phyloP scores from a whole-genome alignment of 2,329 filamentous ascomycete species.

The Fusarium equiseti region DNA sequence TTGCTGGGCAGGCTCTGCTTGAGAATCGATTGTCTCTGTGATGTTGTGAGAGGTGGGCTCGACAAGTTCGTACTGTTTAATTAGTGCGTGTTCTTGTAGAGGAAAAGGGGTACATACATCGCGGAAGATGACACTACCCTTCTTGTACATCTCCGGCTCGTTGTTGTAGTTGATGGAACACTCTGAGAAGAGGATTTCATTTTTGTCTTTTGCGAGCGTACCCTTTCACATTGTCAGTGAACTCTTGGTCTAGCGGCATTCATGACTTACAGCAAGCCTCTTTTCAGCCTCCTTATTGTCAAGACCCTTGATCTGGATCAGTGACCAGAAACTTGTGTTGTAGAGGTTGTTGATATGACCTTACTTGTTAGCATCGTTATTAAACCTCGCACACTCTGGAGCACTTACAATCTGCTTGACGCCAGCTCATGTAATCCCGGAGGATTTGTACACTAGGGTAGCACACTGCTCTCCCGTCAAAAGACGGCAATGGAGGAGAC shows the following conservation, averaged over 20 bases:
- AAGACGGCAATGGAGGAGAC: constrained; percentile 82
- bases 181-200: constrained; percentile 90
- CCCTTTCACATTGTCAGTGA: constrained; percentile 65
- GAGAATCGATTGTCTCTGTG: constrained; percentile 59
- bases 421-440: constrained; percentile 95
- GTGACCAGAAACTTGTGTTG: constrained; percentile 95
- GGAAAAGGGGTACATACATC: constrained; percentile 66
- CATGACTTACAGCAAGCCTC: constrained; percentile 73
- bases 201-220: constrained; percentile 87
- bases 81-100: constrained; percentile 36
- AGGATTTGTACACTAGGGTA: constrained; percentile 88
- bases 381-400: too few species aligned
- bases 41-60: constrained; percentile 66
- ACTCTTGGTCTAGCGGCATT: background rate
- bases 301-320: constrained; percentile 83
- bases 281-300: constrained; percentile 83
- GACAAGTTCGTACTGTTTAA: constrained; percentile 74
- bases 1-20: constrained; percentile 66
- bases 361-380: constrained; percentile 52
- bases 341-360: constrained; percentile 99
- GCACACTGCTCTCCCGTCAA: constrained; percentile 90
- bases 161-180: constrained; percentile 99
- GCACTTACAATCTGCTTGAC: constrained; percentile 89
- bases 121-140: constrained; percentile 90
- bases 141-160: constrained; percentile 90